A percentile compares a stretch with the other conserved stretches of the same genome.
Evolutionary conservation across 495 filamentous ascomycete species (phyloP).

Genomic region (Aspergillus ostianus): DNA sequence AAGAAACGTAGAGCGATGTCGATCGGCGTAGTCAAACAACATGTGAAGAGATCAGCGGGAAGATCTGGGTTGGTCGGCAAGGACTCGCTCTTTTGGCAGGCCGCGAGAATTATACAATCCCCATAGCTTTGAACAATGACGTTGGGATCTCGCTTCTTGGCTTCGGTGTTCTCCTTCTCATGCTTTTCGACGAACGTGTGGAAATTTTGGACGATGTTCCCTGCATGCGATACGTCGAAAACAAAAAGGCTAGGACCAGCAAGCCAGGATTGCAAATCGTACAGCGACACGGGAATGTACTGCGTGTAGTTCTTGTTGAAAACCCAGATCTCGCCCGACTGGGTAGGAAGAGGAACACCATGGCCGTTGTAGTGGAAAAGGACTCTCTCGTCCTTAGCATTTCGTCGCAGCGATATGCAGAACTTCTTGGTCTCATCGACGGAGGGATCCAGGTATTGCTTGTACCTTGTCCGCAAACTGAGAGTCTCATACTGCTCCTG

Average conservation of each 20-base stretch:
- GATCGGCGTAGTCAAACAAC: constrained; percentile 93
- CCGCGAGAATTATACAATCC: constrained; percentile 89
- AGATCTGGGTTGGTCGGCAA: constrained; percentile 95
- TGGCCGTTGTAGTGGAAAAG: constrained; percentile 99
- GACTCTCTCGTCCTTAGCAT: constrained; percentile 92
- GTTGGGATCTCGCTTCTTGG: constrained; percentile 67
- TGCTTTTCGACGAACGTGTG: constrained; percentile 93
- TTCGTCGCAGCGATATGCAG: constrained; percentile 80
- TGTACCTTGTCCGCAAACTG: constrained; percentile 91
- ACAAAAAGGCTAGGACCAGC: constrained; percentile 94
- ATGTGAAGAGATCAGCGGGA: constrained; percentile 94
- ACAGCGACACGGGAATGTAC: constrained; percentile 95
- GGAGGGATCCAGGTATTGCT: constrained; percentile 92
- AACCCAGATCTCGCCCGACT: constrained; percentile 97
- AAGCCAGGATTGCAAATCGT: constrained; percentile 94
- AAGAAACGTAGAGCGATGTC: constrained; percentile 96
- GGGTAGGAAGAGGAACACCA: constrained; percentile 94
- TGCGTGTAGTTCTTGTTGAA: constrained; percentile 99
- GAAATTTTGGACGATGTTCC: constrained; percentile 92
- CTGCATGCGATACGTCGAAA: constrained; percentile 95
- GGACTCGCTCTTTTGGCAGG: constrained; percentile 83
- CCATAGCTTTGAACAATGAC: constrained; percentile 66
- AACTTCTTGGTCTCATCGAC: constrained; percentile 97
- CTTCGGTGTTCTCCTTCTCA: constrained; percentile 76
- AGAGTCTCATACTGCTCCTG: constrained; percentile 95